phyloP scores from a whole-genome alignment of 352 stramenopile genomes.

The Phytopythium ostracodes region DNA sequence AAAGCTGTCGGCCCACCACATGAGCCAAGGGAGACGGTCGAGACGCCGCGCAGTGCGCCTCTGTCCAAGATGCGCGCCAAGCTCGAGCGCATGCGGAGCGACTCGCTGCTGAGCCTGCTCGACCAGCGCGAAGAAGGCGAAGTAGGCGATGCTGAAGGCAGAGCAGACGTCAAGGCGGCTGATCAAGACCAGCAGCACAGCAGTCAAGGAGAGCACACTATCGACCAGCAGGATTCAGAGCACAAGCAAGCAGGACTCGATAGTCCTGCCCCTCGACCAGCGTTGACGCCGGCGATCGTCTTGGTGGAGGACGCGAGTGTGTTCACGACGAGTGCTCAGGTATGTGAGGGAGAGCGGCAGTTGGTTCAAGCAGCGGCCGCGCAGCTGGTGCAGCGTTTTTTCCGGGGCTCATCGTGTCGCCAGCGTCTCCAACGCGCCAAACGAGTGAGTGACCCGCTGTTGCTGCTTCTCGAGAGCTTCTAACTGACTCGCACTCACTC shows the following conservation, averaged over 20 bases:
- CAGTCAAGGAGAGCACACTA: not conserved
- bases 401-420: slow-evolving; percentile 24
- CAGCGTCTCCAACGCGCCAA: slow-evolving; percentile 18
- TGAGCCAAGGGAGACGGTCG: not conserved
- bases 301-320: slow-evolving; percentile 5
- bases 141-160: not conserved
- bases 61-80: slow-evolving; percentile 24
- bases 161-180: no score
- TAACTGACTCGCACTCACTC: not conserved
- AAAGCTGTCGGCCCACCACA: not conserved
- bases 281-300: not conserved
- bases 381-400: slow-evolving; percentile 25
- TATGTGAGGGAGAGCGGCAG: slow-evolving; percentile 4
- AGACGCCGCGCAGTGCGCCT: slow-evolving; percentile 2
- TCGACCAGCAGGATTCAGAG: not conserved
- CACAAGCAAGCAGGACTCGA: not conserved
- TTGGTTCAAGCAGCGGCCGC: slow-evolving; percentile 13
- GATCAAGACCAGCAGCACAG: not conserved
- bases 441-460: slow-evolving; percentile 19
- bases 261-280: not conserved
- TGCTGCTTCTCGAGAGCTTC: not conserved
- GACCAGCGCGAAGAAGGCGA: slow-evolving; percentile 6
- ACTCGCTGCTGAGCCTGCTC: slow-evolving; percentile 15
- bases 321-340: slow-evolving; percentile 4
- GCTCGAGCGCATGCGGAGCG: slow-evolving; percentile 26